These are phyloP conservation scores for Aureococcus anophagefferens DNA, from an alignment of 108 stramenopile species.

Conservation along the genomic window DNA sequence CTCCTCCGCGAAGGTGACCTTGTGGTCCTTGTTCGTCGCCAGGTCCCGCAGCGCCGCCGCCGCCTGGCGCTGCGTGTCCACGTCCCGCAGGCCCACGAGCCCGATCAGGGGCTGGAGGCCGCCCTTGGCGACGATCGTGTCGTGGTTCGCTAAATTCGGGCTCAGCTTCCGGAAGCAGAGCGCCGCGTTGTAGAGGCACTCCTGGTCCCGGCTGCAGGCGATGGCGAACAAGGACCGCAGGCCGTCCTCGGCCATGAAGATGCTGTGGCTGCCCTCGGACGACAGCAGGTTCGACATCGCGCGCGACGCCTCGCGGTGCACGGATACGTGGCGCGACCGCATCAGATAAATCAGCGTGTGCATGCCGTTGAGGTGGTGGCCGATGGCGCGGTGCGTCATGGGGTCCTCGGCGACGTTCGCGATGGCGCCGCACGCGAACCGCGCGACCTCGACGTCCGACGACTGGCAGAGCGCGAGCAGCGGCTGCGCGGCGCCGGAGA, in stretches of 20 bases:
- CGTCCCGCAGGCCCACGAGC: conserved; percentile 28
- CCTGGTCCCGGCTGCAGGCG: conserved; percentile 45
- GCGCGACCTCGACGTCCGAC: conserved; percentile 53
- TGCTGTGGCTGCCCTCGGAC: conserved; percentile 25
- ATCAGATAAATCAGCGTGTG: conserved; percentile 46
- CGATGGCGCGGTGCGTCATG: conserved; percentile 33
- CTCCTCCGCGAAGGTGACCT: conserved; percentile 50
- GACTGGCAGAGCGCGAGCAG: conserved; percentile 37
- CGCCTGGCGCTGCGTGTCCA: conserved; percentile 47
- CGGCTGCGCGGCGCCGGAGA: conserved; percentile 28
- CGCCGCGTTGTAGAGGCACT: conserved; percentile 54
- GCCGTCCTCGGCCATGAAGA: conserved; percentile 51
- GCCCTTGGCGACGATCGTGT: conserved; percentile 46
- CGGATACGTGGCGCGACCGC: conserved; percentile 40
- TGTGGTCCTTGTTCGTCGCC: conserved; percentile 53
- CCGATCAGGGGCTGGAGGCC: conserved; percentile 45
- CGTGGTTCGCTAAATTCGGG: conserved; percentile 46
- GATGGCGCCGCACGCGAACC: conserved; percentile 56
- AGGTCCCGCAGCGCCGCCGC: conserved; percentile 63
- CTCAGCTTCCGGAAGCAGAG: conserved; percentile 59
- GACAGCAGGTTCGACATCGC: conserved; percentile 46
- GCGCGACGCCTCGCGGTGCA: conserved; percentile 56
- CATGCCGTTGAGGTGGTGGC: conserved; percentile 39
- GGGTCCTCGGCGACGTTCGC: conserved; percentile 61
- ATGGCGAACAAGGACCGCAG: conserved; percentile 41